Evolutionary conservation across 352 stramenopile species (phyloP).

Genomic region (Pythium chondricola): DNA sequence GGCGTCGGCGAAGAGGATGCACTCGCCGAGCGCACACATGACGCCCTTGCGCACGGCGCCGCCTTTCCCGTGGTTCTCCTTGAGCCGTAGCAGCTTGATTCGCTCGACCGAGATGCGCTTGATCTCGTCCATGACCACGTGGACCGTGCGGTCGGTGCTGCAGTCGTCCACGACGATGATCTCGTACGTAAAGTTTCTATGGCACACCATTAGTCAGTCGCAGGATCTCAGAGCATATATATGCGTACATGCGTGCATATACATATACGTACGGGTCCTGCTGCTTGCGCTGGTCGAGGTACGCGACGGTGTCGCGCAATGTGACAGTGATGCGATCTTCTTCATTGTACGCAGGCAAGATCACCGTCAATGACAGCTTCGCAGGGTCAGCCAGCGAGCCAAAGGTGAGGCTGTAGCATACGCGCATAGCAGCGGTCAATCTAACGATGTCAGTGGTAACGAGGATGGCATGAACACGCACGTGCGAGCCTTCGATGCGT

Average conservation of each 20-base stretch:
- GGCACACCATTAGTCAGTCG: too few relatives aligned
- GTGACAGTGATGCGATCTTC: conserved; percentile 89
- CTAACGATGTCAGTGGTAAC: too few relatives aligned
- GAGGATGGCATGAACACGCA: too few relatives aligned
- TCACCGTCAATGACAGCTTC: conserved; percentile 74
- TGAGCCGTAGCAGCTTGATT: conserved; percentile 74
- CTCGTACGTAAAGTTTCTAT: conserved; percentile 63
- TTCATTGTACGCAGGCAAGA: conserved; percentile 95
- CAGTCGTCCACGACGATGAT: conserved; percentile 93
- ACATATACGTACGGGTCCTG: conserved; percentile 40
- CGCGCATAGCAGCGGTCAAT: too few relatives aligned
- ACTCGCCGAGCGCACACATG: conserved; percentile 70
- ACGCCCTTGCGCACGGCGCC: conserved; percentile 87
- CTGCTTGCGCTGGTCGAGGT: conserved; percentile 62
- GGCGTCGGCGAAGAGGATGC: conserved; percentile 88
- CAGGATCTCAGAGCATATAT: too few relatives aligned
- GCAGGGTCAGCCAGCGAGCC: conserved; percentile 50
- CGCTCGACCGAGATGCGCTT: conserved; percentile 33
- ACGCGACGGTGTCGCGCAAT: conserved; percentile 85
- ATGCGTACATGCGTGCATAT: too few relatives aligned
- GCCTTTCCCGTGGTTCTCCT: conserved; percentile 90
- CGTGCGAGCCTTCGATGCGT: not conserved
- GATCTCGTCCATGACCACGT: conserved; percentile 56
- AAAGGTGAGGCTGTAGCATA: conserved; percentile 36
- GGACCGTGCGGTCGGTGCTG: conserved; percentile 77